Conservation (phyloP, 2,329 filamentous ascomycete genomes). For the Trichoderma sp. region DNA sequence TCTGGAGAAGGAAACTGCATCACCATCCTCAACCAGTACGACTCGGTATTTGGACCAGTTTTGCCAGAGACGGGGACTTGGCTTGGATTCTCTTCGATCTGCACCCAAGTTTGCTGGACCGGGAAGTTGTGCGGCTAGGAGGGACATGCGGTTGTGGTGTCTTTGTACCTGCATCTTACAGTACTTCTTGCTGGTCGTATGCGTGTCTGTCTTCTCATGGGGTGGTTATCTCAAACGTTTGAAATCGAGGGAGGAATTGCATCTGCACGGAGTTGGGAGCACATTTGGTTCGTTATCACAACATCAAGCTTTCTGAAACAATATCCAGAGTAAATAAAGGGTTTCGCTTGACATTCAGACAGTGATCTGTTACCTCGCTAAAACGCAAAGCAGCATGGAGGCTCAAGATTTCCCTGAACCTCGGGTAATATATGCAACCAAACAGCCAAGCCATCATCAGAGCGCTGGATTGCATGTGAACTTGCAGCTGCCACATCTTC, state of each 20-base stretch:
- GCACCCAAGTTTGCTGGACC: not conserved
- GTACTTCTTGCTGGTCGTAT: not conserved
- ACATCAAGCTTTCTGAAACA: not conserved
- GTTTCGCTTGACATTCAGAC: not conserved
- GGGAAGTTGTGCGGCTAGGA: not conserved
- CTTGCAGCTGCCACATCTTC: too few species aligned
- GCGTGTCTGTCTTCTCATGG: not conserved
- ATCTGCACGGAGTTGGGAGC: conserved; percentile 24
- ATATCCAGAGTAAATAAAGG: not conserved
- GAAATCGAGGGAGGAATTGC: conserved; percentile 4
- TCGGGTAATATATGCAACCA: too few species aligned
- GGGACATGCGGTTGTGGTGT: not conserved
- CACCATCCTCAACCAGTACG: not conserved
- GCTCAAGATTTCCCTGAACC: too few species aligned
- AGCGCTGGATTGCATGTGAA: too few species aligned
- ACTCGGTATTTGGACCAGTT: not conserved
- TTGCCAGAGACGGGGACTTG: not conserved
- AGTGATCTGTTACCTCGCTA: not conserved
- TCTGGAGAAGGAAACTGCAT: not conserved
- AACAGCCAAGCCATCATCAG: too few species aligned
- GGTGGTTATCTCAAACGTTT: not conserved
- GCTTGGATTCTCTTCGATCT: conserved; percentile 9
- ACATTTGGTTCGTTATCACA: not conserved
- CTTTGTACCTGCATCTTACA: not conserved
- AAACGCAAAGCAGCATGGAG: not conserved